phyloP scores from a whole-genome alignment of 495 filamentous ascomycete genomes.

The Lindgomyces ingoldianus region DNA sequence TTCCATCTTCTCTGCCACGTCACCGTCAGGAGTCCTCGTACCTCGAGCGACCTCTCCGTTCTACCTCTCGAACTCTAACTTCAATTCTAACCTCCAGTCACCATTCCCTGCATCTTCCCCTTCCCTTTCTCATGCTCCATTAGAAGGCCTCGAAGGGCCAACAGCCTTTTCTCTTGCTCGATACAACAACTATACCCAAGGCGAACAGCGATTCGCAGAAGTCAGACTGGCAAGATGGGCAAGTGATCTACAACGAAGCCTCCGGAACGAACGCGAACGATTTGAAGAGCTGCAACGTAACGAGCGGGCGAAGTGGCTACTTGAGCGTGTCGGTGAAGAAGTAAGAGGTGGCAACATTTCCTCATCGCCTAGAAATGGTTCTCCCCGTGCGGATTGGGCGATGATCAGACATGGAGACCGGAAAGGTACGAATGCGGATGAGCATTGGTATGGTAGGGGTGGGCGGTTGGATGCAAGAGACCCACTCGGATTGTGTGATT shows the following conservation, averaged over 20 bases:
- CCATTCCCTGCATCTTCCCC: constrained; percentile 37
- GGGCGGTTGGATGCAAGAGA: constrained; percentile 56
- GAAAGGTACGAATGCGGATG: constrained; percentile 34
- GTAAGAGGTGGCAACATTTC: constrained; percentile 38
- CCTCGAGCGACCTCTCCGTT: constrained; percentile 39
- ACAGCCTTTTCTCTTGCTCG: constrained; percentile 69
- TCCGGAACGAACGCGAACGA: constrained; percentile 76
- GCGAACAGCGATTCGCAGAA: constrained; percentile 73
- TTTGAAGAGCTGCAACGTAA: constrained; percentile 68
- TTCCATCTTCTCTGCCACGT: constrained; percentile 34
- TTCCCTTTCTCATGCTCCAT: constrained; percentile 32
- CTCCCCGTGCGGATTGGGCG: constrained; percentile 43
- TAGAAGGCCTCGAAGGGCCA: constrained; percentile 43
- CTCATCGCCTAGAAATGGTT: constrained; percentile 57
- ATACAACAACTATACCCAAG: constrained; percentile 68
- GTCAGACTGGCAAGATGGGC: constrained; percentile 88
- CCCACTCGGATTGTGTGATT: constrained; percentile 72
- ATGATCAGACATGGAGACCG: constrained; percentile 28
- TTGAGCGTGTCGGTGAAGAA: constrained; percentile 74
- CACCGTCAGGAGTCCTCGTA: constrained; percentile 40
- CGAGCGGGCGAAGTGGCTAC: constrained; percentile 73
- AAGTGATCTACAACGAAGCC: constrained; percentile 77
- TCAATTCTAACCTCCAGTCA: constrained; percentile 32
- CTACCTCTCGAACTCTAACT: constrained; percentile 35
- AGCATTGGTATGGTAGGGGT: constrained; percentile 40